Evolutionary conservation across 352 stramenopile genomes (phyloP), one percentile per base, ranked within the genome.

Genomic region (Pythium periplocum): DNA sequence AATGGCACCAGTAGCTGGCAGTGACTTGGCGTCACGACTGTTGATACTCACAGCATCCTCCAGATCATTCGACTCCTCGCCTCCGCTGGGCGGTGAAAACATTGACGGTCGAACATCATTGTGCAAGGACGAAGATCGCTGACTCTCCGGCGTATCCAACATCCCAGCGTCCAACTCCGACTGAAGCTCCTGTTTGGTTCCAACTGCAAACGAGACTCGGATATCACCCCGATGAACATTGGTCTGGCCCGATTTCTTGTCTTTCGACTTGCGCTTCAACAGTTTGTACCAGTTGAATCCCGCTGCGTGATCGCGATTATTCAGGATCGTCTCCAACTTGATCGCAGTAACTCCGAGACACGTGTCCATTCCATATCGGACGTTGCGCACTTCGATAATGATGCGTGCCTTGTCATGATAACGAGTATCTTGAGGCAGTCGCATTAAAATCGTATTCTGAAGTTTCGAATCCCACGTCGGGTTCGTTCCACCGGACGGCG

Each of bases 241-340:
- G 9, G 69, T 67, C 45, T 76, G 63, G 31, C 4, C 7, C 5
- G 6, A 56, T 73, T 86, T 35, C 43, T 49, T 52, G 42, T 88
- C 75, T 34, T 78, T 75, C 11, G 78, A 75, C 6, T 89, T 91
- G 6, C 78, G 61, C 54, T 95, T 95, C 1, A 93, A 59, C 6
- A 95, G 43, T 41, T 91, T 92, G 59, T 95, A 93, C 81, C 81
- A 93, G 56, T 92, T 90, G 57, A 95, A 95, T 7, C 76, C 75
- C 61, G 76, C 83, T 34, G 81, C 78, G 26, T 84, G 78, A 40
- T 84, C 85, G 9, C 69, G 73, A 59, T 88, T 79, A 51, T 85
- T 85, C 39, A 90, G 63, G 55, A 93, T 89, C 11, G 72, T 93
- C 31, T 87, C 78, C 11, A 92, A 57, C 55, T 90, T 90, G 17